Conservation (phyloP, 2,329 filamentous ascomycete genomes). For the Cordyceps militaris region DNA sequence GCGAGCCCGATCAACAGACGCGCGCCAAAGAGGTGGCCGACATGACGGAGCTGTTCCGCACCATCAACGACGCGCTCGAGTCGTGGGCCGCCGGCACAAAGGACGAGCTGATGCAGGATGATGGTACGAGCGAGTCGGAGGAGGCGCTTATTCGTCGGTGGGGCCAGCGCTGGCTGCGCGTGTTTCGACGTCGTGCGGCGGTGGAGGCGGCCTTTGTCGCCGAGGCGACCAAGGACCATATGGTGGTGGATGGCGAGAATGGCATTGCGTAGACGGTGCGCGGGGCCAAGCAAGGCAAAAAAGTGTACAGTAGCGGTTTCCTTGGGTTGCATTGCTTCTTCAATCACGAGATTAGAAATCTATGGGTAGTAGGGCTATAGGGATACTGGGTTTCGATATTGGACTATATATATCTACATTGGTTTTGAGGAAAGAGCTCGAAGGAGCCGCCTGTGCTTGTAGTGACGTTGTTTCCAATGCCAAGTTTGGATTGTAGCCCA, state of each 20-base stretch:
- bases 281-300: neutral
- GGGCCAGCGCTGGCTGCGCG: constrained; percentile 79
- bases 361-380: too few relatives aligned
- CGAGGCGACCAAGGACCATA: constrained; percentile 7
- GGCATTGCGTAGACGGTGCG: neutral
- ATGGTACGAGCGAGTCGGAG: constrained; percentile 49
- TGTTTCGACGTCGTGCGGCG: constrained; percentile 72
- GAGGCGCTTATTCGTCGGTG: constrained; percentile 66
- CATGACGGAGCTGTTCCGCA: constrained; percentile 72
- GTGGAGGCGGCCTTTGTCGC: constrained; percentile 69
- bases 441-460: too few relatives aligned
- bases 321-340: neutral
- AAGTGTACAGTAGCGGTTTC: neutral
- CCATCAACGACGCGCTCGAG: constrained; percentile 70
- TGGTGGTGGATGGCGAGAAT: constrained; percentile 9
- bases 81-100: constrained; percentile 67
- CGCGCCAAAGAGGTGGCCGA: constrained; percentile 61
- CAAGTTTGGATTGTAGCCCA: too few relatives aligned
- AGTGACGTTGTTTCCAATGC: too few relatives aligned
- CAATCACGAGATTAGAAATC: too few relatives aligned
- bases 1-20: constrained; percentile 42
- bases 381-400: too few relatives aligned
- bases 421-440: too few relatives aligned
- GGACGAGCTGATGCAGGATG: constrained; percentile 67
- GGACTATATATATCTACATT: too few relatives aligned